Base-by-base conservation (phyloP, 2,329 filamentous ascomycete genomes). In the Plenodomus tracheiphilus region DNA sequence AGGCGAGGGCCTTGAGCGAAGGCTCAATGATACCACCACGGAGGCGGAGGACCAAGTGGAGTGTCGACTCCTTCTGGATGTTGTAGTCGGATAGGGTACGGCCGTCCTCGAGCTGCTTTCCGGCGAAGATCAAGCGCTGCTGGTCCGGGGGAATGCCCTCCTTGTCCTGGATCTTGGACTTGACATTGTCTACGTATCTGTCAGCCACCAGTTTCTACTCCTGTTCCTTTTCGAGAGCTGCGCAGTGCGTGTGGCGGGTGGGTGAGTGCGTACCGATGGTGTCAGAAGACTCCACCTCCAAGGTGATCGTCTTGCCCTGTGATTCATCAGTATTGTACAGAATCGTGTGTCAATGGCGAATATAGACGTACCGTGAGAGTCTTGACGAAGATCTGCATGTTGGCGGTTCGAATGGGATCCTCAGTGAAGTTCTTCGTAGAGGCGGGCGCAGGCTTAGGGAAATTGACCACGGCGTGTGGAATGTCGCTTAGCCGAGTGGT, bases 161-260 rank as follows among this genome's bases (percentile, higher is more conserved):
- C 89, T 97, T 97, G 82, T 97, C 92, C 84, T 97, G 93, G 79
- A 97, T 97, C 89, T 97, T 97, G 83, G 87, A 88, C 88, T 97
- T 97, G 81, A 97, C 93, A 86, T 97, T 97, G 87, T 97, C 93
- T 68, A 39, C 41, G 41, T 38, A 17, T n/a, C 40, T 51, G 58
- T 68, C 51, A 70, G 61, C 56, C 46, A 39, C 44, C 21, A 25
- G 35, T 35, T 47, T 32, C 43, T 18, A 17, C 18, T 19, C 4
- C 18, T 17, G 13, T 37, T 37, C 35, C 35, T 8, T 46, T 46
- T 49, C 39, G 44, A 41, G 47, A 45, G 43, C 47, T 53, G 56
- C 45, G 53, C 43, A 47, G 39, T 45, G 47, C 49, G 39, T 25
- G 39, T 38, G 43, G 49, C 53, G 51, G 49, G 44, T 30, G 46